These are phyloP conservation scores for rapeseed (Brassica napus) DNA, from an alignment of 345 rosid genomes.

Conservation along the genomic window Da-Ae NC_063439.1:2097501-2098000, in stretches of 20 bases:
- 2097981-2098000: constrained; percentile 56
- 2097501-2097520: constrained; percentile 17
- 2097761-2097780: constrained; percentile 90
- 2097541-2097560: constrained; percentile 99
- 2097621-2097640: constrained; percentile 19
- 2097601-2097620: constrained; percentile 57
- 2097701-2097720: constrained; percentile 99
- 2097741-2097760: constrained; percentile 93
- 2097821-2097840: constrained; percentile 95
- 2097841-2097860: constrained; percentile 11
- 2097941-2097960: constrained; percentile 85
- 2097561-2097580: constrained; percentile 97
- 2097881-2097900: constrained; percentile 27
- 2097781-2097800: constrained; percentile 95
- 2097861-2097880: constrained; percentile 14
- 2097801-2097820: constrained; percentile 98
- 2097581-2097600: constrained; percentile 99
- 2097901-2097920: constrained; percentile 31
- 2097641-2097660: constrained; percentile 11
- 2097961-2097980: constrained; percentile 97
- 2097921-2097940: constrained; percentile 99
- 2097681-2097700: constrained; percentile 31
- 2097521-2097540: constrained; percentile 81
- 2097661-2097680: constrained; percentile 14
- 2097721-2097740: constrained; percentile 98